These are phyloP conservation scores for Penicillium taxi DNA, from an alignment of 495 filamentous ascomycete species.

Conservation along the genomic window DNA sequence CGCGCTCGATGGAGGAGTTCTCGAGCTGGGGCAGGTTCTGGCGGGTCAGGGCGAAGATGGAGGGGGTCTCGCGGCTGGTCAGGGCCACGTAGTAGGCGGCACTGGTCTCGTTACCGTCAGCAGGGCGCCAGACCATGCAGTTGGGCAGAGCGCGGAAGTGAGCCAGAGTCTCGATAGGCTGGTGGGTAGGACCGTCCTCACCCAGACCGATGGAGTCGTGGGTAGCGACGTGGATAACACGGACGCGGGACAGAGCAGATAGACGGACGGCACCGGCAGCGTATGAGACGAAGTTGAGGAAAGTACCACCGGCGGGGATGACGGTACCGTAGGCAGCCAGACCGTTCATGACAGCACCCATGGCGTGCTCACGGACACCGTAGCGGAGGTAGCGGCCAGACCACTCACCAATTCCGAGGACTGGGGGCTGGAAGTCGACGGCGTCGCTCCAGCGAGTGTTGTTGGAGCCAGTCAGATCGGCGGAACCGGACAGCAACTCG, in stretches of 20 bases:
- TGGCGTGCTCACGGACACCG: slow-evolving; percentile 94
- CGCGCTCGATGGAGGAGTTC: slow-evolving; percentile 77
- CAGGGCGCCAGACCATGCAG: slow-evolving; percentile 99
- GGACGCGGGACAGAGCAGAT: slow-evolving; percentile 83
- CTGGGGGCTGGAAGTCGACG: slow-evolving; percentile 92
- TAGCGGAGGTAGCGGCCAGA: slow-evolving; percentile 91
- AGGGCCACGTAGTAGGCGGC: slow-evolving; percentile 96
- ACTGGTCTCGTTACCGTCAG: slow-evolving; percentile 96
- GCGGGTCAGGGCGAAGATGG: slow-evolving; percentile 87
- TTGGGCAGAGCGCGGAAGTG: slow-evolving; percentile 99
- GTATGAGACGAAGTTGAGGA: slow-evolving; percentile 99
- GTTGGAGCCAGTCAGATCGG: slow-evolving; percentile 97
- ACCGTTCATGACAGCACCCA: slow-evolving; percentile 98
- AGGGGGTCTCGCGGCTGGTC: slow-evolving; percentile 83
- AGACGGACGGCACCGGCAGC: slow-evolving; percentile 92
- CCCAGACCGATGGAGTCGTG: slow-evolving; percentile 99
- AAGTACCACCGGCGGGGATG: slow-evolving; percentile 90
- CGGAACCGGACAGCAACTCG: slow-evolving; percentile 91
- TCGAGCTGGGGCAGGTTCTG: slow-evolving; percentile 99
- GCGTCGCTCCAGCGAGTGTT: slow-evolving; percentile 97
- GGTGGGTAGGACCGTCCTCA: slow-evolving; percentile 97
- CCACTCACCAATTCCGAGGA: slow-evolving; percentile 76
- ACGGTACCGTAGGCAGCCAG: slow-evolving; percentile 90
- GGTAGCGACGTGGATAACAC: slow-evolving; percentile 92
- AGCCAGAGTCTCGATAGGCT: slow-evolving; percentile 98